These are phyloP conservation scores for Oxytropis ochrocephala DNA, from an alignment of 306 rosid genomes.

Conservation along the genomic window DNA sequence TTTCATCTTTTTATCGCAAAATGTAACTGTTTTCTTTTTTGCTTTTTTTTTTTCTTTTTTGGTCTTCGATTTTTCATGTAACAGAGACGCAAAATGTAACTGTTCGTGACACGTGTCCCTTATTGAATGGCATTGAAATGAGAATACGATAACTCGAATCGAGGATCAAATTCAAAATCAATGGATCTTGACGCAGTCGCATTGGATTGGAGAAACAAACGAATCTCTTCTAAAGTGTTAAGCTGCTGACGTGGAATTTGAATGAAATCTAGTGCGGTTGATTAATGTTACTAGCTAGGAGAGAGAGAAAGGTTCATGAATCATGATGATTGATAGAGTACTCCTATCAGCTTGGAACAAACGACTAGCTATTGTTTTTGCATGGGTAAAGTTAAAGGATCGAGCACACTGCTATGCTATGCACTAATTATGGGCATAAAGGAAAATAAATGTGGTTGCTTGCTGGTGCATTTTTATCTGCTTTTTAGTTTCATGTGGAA, in stretches of 20 bases:
- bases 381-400: neutral
- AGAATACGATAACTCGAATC: too few species aligned
- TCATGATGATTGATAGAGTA: too few species aligned
- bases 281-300: too few species aligned
- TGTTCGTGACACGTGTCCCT: neutral
- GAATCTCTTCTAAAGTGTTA: neutral
- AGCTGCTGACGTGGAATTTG: neutral
- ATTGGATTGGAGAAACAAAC: too few species aligned
- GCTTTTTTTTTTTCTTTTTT: neutral
- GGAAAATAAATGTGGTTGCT: conserved; percentile 16
- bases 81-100: neutral
- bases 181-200: too few species aligned
- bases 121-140: neutral
- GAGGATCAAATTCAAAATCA: too few species aligned
- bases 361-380: neutral
- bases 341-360: too few species aligned
- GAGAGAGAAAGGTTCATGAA: too few species aligned
- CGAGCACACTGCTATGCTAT: neutral
- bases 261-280: neutral
- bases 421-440: conserved; percentile 4
- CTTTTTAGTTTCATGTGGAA: neutral
- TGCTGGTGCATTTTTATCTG: conserved; percentile 12
- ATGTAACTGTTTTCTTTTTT: conserved; percentile 2
- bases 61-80: conserved; percentile 10
- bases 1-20: neutral